Evolutionary conservation across 1,284 basidiomycete species (phyloP).

Genomic region (Sporisorium sorghi): DNA sequence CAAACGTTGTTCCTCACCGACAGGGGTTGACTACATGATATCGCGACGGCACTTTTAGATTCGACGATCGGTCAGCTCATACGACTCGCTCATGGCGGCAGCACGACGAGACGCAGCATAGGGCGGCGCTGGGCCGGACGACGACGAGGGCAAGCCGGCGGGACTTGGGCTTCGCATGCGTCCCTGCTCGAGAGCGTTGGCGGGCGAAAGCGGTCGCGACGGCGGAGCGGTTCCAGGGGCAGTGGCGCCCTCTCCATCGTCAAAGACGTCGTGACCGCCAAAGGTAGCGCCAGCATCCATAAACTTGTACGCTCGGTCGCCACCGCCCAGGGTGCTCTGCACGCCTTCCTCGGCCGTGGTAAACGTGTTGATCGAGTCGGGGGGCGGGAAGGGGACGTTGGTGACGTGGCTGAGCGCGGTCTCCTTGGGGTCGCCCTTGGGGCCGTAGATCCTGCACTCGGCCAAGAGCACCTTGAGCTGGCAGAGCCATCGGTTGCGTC

Average conservation of each 20-base stretch:
- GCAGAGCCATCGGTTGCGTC: conserved; percentile 91
- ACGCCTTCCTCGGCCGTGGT: conserved; percentile 38
- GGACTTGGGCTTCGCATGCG: conserved; percentile 32
- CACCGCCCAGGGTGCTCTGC: conserved; percentile 34
- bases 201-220: conserved; percentile 43
- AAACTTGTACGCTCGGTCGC: conserved; percentile 42
- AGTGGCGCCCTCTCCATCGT: conserved; percentile 24
- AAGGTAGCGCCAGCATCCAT: conserved; percentile 45
- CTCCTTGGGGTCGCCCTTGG: conserved; percentile 72
- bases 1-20: too few relatives aligned
- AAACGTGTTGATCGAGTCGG: conserved; percentile 21
- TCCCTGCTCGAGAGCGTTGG: conserved; percentile 50
- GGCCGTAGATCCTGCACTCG: conserved; percentile 81
- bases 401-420: conserved; percentile 30
- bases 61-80: conserved; percentile 45
- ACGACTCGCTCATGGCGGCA: conserved; percentile 29
- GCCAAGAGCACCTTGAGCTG: conserved; percentile 81
- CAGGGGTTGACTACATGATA: too few relatives aligned
- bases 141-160: conserved; percentile 29
- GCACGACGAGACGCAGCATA: conserved; percentile 26
- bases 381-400: conserved; percentile 41
- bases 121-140: conserved; percentile 32
- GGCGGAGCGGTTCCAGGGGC: conserved; percentile 43
- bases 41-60: too few relatives aligned
- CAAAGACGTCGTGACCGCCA: conserved; percentile 43